phyloP scores from a whole-genome alignment of 2,329 filamentous ascomycete species.

The Orbilia blumenaviensis region DNA sequence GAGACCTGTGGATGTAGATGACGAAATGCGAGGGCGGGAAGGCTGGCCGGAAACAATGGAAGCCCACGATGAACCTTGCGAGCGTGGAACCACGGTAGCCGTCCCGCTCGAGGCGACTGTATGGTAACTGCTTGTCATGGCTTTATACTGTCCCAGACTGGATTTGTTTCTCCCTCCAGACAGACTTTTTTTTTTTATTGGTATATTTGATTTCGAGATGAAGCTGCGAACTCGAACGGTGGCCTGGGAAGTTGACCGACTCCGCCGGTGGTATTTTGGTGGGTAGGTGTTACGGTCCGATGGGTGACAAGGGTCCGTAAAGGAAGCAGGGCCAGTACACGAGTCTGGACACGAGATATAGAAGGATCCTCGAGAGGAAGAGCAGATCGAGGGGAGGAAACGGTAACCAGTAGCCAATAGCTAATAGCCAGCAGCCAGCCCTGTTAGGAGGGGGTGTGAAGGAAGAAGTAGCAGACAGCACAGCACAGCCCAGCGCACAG shows the following conservation, averaged over 20 bases:
- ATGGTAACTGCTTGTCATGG: neutral
- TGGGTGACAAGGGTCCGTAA: conserved; percentile 5
- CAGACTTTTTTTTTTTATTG: too few relatives aligned
- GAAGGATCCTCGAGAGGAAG: neutral
- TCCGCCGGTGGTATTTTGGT: conserved; percentile 21
- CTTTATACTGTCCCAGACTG: neutral
- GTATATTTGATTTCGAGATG: too few relatives aligned
- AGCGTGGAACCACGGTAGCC: conserved; percentile 18
- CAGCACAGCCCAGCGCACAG: too few relatives aligned
- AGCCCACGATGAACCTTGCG: conserved; percentile 42
- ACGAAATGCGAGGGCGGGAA: conserved; percentile 41
- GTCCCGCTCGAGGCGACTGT: conserved; percentile 4
- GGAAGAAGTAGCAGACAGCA: neutral
- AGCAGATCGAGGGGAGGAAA: neutral
- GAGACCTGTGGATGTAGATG: conserved; percentile 25
- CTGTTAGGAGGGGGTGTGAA: too few relatives aligned
- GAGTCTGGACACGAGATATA: neutral
- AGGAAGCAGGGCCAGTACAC: neutral
- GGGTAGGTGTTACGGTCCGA: conserved; percentile 14
- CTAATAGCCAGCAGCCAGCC: too few relatives aligned
- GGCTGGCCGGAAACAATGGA: conserved; percentile 51
- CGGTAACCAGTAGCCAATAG: too few relatives aligned
- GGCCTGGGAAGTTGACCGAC: conserved; percentile 18
- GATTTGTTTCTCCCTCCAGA: too few relatives aligned
- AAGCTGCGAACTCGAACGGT: conserved; percentile 12